Conservation (phyloP, 768 basidiomycete genomes). For the Naganishia kalamii region DNA sequence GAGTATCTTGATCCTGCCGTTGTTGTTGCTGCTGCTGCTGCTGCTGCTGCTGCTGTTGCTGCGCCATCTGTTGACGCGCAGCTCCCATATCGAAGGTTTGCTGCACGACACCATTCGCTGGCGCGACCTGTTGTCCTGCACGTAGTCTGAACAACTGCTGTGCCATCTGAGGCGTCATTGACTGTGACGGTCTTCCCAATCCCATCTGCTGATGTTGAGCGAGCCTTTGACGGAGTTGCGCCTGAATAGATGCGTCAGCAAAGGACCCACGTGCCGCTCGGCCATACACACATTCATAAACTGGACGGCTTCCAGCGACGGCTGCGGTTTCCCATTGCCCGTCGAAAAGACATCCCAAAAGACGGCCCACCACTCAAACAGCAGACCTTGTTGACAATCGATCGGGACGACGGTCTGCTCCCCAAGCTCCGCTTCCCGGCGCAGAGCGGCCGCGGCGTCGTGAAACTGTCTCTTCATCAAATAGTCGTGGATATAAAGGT, state of each 20-base stretch:
- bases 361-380: conserved; percentile 47
- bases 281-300: conserved; percentile 39
- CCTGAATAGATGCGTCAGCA: conserved; percentile 24
- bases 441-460: conserved; percentile 39
- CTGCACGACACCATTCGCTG: conserved; percentile 1
- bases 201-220: conserved; percentile 23
- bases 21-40: conserved; percentile 3
- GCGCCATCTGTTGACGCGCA: conserved; percentile 19
- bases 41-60: conserved; percentile 29
- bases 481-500: conserved; percentile 48
- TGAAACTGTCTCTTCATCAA: conserved; percentile 44
- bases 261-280: background rate
- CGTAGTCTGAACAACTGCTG: conserved; percentile 13
- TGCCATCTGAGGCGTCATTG: conserved; percentile 21
- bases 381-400: conserved; percentile 44
- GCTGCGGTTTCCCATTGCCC: conserved; percentile 31
- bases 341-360: conserved; percentile 45
- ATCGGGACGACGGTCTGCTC: conserved; percentile 42
- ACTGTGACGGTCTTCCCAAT: conserved; percentile 19
- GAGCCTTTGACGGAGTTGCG: conserved; percentile 32
- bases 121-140: background rate
- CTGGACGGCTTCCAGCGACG: conserved; percentile 30
- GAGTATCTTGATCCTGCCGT: too few relatives aligned
- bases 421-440: conserved; percentile 38
- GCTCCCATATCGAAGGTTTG: conserved; percentile 17